A percentile compares a stretch with the other conserved stretches of the same genome.
phyloP scores from a whole-genome alignment of 306 rosid species.

The Begonia fuchsioides region DNA sequence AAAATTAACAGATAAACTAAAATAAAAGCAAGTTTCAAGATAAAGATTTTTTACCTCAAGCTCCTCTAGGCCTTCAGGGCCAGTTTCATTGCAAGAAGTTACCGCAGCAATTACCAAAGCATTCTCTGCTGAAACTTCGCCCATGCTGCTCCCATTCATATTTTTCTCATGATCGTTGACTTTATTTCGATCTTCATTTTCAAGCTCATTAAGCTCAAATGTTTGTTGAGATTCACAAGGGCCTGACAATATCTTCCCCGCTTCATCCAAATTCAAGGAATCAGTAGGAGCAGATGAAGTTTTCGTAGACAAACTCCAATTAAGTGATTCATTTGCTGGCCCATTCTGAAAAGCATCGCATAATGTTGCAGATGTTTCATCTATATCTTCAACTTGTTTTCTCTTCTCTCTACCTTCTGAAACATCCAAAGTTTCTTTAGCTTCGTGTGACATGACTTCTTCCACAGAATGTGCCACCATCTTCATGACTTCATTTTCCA shows the following conservation, averaged over 20 bases:
- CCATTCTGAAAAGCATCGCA: conserved; percentile 22
- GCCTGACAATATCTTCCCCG: conserved; percentile 55
- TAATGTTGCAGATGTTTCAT: conserved; percentile 1
- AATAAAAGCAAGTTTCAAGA: too few species aligned
- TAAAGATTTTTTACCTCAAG: conserved; percentile 47
- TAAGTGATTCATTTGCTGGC: conserved; percentile 23
- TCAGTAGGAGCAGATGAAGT: conserved; percentile 13
- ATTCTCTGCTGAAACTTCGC: conserved; percentile 24
- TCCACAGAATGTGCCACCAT: too few species aligned
- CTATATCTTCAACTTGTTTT: too few species aligned
- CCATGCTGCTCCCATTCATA: conserved; percentile 10
- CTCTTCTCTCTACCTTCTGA: too few species aligned
- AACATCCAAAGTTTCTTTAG: too few species aligned
- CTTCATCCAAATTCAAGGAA: conserved; percentile 40
- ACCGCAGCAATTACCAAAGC: conserved; percentile 17
- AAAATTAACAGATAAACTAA: too few species aligned
- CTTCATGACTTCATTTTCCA: too few species aligned
- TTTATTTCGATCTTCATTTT: conserved; percentile 33
- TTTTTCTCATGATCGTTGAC: conserved; percentile 25
- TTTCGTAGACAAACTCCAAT: conserved; percentile 14
- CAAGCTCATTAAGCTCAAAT: conserved; percentile 70
- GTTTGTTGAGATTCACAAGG: conserved; percentile 37
- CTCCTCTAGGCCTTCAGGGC: conserved; percentile 53
- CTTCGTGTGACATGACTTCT: too few species aligned
- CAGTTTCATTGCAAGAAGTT: conserved; percentile 20